These are phyloP conservation scores for Paracamarosporium sp. DNA, from an alignment of 2,329 filamentous ascomycete genomes.

Conservation along the genomic window DNA sequence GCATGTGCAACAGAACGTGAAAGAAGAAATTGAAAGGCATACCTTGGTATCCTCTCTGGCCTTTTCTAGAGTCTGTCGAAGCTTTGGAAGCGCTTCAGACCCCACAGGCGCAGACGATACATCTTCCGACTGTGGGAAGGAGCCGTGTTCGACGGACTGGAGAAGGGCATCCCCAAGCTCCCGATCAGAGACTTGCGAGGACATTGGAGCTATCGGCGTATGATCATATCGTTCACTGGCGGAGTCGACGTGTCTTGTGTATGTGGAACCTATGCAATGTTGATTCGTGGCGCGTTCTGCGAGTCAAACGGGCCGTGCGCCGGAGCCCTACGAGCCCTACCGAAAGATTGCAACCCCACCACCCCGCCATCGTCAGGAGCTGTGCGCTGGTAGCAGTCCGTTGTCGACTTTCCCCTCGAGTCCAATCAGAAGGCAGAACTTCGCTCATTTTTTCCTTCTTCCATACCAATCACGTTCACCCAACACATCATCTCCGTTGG, in stretches of 20 bases:
- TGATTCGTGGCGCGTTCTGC: constrained; percentile 6
- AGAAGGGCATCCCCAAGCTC: constrained; percentile 67
- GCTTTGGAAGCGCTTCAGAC: constrained; percentile 54
- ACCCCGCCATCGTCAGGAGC: constrained; percentile 8
- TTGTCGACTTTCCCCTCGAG: neutral
- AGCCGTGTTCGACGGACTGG: constrained; percentile 65
- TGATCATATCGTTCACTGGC: constrained; percentile 23
- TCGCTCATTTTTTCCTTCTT: neutral
- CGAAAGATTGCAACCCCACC: neutral
- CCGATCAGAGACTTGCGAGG: constrained; percentile 36
- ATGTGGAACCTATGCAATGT: constrained; percentile 13
- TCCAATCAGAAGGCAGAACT: constrained; percentile 5
- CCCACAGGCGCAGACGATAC: constrained; percentile 61
- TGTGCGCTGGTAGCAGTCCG: neutral
- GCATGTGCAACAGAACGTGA: neutral
- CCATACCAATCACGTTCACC: neutral
- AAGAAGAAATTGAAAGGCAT: neutral
- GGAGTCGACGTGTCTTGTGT: neutral
- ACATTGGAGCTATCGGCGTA: constrained; percentile 27
- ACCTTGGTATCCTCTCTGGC: constrained; percentile 63
- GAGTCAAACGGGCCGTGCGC: constrained; percentile 1
- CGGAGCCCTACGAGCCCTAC: constrained; percentile 1
- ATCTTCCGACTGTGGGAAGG: constrained; percentile 64
- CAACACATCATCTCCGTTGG: neutral
- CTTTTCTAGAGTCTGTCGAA: constrained; percentile 59